phyloP scores from a whole-genome alignment of 2,329 filamentous ascomycete genomes.

The Penicillium crustosum region DNA sequence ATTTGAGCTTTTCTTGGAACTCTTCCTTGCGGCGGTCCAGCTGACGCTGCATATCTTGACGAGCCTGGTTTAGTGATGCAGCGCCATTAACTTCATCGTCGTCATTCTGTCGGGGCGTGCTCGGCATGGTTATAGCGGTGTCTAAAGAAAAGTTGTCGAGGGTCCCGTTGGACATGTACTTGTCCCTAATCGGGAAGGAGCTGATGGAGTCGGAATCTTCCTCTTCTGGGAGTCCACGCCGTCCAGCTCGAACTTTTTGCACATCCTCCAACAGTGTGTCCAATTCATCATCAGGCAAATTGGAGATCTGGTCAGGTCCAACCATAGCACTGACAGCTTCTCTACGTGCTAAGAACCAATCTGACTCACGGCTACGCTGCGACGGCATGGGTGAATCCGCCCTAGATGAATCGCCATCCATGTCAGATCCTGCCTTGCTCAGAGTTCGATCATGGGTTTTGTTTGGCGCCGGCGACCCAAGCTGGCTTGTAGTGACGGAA shows the following conservation, averaged over 20 bases:
- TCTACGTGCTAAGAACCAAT: constrained; percentile 90
- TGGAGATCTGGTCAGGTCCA: constrained; percentile 84
- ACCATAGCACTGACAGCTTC: constrained; percentile 91
- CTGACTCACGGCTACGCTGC: constrained; percentile 70
- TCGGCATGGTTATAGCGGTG: constrained; percentile 89
- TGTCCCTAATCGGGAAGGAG: constrained; percentile 86
- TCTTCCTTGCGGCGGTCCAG: constrained; percentile 82
- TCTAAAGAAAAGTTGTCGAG: constrained; percentile 96
- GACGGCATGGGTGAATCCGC: constrained; percentile 76
- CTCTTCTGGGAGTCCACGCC: constrained; percentile 65
- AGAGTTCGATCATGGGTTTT: constrained; percentile 75
- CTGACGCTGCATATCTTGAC: constrained; percentile 80
- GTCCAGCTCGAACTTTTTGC: constrained; percentile 79
- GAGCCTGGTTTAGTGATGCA: constrained; percentile 69
- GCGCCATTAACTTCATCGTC: constrained; percentile 57
- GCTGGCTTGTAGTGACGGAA: constrained; percentile 64
- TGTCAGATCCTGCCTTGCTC: constrained; percentile 76
- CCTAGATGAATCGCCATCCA: constrained; percentile 68
- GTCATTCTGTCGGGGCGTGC: constrained; percentile 74
- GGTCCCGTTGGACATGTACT: constrained; percentile 92
- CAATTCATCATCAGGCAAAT: constrained; percentile 88
- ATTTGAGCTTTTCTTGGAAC: constrained; percentile 74
- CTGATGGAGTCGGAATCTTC: constrained; percentile 88
- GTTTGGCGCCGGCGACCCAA: constrained; percentile 63
- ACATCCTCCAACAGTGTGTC: constrained; percentile 93